These are phyloP conservation scores for Candida railenensis DNA, from an alignment of 805 yeast species.

Conservation along the genomic window DNA sequence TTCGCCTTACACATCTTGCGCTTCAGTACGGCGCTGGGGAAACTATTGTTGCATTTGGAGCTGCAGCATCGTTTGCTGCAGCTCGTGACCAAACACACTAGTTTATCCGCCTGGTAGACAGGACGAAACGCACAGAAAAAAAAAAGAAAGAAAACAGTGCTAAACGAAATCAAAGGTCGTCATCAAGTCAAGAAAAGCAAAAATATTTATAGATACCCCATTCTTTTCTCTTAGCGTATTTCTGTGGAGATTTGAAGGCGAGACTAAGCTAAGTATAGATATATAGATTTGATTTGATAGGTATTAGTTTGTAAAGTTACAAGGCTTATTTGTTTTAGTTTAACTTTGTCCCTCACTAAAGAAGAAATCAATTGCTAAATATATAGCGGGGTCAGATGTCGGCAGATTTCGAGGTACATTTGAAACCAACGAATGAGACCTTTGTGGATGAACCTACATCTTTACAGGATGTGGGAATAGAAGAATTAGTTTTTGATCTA, in stretches of 20 bases:
- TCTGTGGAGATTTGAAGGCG: too few relatives aligned
- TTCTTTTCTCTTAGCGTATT: too few relatives aligned
- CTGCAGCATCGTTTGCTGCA: too few relatives aligned
- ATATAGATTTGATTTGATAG: too few relatives aligned
- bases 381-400: constrained; percentile 3
- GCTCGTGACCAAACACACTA: too few relatives aligned
- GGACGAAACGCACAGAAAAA: not conserved
- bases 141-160: not conserved
- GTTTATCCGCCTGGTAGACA: too few relatives aligned
- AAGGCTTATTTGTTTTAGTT: too few relatives aligned
- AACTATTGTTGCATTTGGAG: not conserved
- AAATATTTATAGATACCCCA: too few relatives aligned
- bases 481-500: constrained; percentile 36
- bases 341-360: not conserved
- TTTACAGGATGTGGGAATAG: constrained; percentile 30
- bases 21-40: too few relatives aligned
- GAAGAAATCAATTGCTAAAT: not conserved
- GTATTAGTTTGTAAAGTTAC: too few relatives aligned
- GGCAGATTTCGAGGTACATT: constrained; percentile 27
- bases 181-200: not conserved
- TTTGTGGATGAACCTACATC: constrained; percentile 39
- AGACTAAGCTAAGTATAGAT: too few relatives aligned
- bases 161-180: not conserved
- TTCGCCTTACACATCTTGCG: too few relatives aligned
- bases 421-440: constrained; percentile 37